Base-by-base conservation (phyloP, 179 eudicot genomes). In the Dionaea muscipula region DNA sequence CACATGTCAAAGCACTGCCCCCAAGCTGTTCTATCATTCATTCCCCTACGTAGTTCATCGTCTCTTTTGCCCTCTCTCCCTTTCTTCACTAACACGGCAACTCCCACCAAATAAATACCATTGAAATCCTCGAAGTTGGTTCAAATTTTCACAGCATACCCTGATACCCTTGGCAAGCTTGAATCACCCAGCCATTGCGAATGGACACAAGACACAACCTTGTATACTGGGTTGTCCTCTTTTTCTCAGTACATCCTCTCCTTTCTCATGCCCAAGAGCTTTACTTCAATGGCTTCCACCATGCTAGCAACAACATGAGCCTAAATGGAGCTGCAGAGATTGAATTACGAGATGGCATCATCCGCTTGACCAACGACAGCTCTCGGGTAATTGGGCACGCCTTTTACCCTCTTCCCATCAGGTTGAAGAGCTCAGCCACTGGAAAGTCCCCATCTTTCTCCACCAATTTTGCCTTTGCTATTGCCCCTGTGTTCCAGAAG, bases 351-450 rank as follows among this genome's bases (percentile, higher is more conserved):
- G 61, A 58, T 19, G 72, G 75, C 1, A n/a, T 65, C 40, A 55
- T 73, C 49, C 24, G 24, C 46, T 61, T 65, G 2, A 73, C 78
- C 31, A 55, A 57, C 28, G 44, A 39, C 39, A 53, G 68, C 0
- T 28, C 22, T 4, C 65, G 56, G 2, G 1, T 62, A 23, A 20
- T 69, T 9, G 78, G 78, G 2, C 78, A 59, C 25, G 78, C 78
- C 19, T 73, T 69, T 50, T 62, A 69, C 60, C 65, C 71, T 1
- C 48, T 28, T 7, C 68, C 66, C 6, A 65, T 73, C 61, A 44
- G 40, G 48, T 50, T 73, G 51, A 69, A 69, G 56, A 21, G 46
- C 70, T 56, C 73, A 18, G 25, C 56, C 4, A 25, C 40, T 1
- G 51, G 57, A 9, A 36, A 27, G 11, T 54, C 63, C 19, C 20